Base-by-base conservation (phyloP, 495 filamentous ascomycete species). In the Penicillium goetzii region DNA sequence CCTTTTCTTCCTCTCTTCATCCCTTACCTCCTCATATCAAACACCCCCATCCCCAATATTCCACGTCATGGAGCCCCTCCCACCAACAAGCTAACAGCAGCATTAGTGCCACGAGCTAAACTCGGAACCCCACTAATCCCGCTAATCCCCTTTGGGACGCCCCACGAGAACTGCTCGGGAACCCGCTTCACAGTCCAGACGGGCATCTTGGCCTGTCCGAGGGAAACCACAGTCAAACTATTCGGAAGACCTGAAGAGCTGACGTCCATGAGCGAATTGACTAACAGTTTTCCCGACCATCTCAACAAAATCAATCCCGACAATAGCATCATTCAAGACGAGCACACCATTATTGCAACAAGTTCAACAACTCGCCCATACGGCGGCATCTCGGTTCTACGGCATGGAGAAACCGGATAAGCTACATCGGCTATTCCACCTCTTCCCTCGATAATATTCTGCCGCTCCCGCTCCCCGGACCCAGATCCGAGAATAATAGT, bases 121-220 rank as follows among this genome's bases (percentile, higher is more conserved):
- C 34, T 63, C 69, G 62, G 67, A 67, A 68, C 62, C 62, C 61
- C 62, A 65, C 61, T 57, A 28, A 2, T 26, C 17, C 21, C 59
- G 36, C 70, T 66, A 56, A 28, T 6, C 66, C 56, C 2, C 32
- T 65, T 72, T 45, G 8, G 62, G 67, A 4, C 8, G 28, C 41
- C 32, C 58, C 56, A 72, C 71, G 73, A 75, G 66, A 72, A 74
- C 56, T 30, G 54, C 14, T 71, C 73, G 71, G 67, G 64, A 65
- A 60, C 57, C 68, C 56, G 62, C 25, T 23, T 23, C 26, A 4
- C 14, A 51, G 23, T 11, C 17, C 43, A 25, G 19, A 32, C 28
- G 25, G 14, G 11, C 26, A 2, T 23, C 17, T 26, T 25, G 4
- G 47, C 30, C 52, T 36, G 60, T 49, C 60, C 64, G 64, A 65